These are phyloP conservation scores for Pseudogymnoascus sp. DNA, from an alignment of 2,329 filamentous ascomycete genomes.

Conservation along the genomic window DNA sequence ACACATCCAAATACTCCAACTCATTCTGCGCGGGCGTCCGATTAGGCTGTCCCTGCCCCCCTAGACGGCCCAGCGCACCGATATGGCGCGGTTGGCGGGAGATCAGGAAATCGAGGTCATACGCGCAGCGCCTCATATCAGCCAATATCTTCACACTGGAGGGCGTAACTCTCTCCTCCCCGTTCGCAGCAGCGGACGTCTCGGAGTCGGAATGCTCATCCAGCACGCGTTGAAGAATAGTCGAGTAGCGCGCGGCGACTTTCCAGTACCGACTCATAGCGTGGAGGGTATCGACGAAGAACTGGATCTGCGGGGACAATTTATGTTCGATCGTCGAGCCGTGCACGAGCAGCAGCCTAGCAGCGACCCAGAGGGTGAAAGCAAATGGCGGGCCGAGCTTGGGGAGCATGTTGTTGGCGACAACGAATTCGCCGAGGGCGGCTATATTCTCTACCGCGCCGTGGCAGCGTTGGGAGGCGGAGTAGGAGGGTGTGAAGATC, in stretches of 20 bases:
- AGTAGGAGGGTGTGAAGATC: constrained; percentile 85
- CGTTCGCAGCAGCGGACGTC: constrained; percentile 50
- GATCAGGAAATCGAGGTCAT: constrained; percentile 85
- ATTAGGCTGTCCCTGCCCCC: constrained; percentile 44
- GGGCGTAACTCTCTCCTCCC: constrained; percentile 64
- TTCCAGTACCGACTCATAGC: constrained; percentile 82
- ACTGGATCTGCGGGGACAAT: constrained; percentile 69
- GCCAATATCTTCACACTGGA: constrained; percentile 80
- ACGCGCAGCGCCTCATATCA: constrained; percentile 86
- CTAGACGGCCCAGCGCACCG: constrained; percentile 37
- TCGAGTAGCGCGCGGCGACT: constrained; percentile 75
- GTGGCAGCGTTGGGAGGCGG: constrained; percentile 75
- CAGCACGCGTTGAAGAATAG: constrained; percentile 72
- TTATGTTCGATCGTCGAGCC: constrained; percentile 84
- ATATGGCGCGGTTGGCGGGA: constrained; percentile 55
- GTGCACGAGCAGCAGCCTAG: constrained; percentile 79
- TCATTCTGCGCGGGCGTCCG: constrained; percentile 73
- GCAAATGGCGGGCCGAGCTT: constrained; percentile 87
- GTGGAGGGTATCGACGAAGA: constrained; percentile 75
- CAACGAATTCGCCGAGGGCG: constrained; percentile 70
- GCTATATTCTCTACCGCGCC: constrained; percentile 78
- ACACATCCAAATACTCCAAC: constrained; percentile 84
- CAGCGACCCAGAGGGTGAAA: constrained; percentile 88
- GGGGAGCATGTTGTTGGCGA: constrained; percentile 65
- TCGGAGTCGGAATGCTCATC: constrained; percentile 81